Evolutionary conservation across 2,329 filamentous ascomycete species (phyloP).

Genomic region (Tolypocladium tropicale): DNA sequence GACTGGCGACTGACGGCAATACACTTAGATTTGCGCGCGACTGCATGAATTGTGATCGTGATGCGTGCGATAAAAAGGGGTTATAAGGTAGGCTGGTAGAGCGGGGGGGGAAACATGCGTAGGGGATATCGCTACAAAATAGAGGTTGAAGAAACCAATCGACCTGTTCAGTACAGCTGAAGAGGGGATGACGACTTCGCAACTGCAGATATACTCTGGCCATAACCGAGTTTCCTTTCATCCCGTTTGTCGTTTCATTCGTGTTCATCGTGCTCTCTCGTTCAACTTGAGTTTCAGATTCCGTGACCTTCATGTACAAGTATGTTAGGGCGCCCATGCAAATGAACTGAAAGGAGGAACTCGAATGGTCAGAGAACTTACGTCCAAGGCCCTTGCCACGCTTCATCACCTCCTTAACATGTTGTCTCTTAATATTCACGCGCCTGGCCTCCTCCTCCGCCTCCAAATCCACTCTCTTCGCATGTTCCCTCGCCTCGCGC

Average conservation of each 20-base stretch:
- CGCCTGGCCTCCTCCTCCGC: constrained; percentile 53
- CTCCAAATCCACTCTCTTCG: constrained; percentile 53
- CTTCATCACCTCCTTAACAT: constrained; percentile 56
- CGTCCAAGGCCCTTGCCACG: constrained; percentile 48
- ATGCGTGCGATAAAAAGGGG: too few species aligned
- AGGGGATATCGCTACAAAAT: too few species aligned
- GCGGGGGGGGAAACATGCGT: too few species aligned
- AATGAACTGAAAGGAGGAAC: background rate
- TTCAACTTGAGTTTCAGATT: background rate
- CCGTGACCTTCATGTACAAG: background rate
- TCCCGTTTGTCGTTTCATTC: background rate
- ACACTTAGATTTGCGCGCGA: too few species aligned
- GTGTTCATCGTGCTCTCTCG: background rate
- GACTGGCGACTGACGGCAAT: too few species aligned
- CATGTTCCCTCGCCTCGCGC: constrained; percentile 52
- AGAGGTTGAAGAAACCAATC: too few species aligned
- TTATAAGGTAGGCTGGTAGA: too few species aligned
- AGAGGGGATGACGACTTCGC: too few species aligned
- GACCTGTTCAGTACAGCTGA: too few species aligned
- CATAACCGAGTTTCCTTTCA: background rate
- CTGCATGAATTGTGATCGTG: too few species aligned
- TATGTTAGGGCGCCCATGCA: background rate
- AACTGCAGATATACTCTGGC: too few species aligned
- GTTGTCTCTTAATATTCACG: constrained; percentile 58
- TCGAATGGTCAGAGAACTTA: too few species aligned